Base-by-base conservation (phyloP, 78 protist species). In the Dictyostelium purpureum region DNA sequence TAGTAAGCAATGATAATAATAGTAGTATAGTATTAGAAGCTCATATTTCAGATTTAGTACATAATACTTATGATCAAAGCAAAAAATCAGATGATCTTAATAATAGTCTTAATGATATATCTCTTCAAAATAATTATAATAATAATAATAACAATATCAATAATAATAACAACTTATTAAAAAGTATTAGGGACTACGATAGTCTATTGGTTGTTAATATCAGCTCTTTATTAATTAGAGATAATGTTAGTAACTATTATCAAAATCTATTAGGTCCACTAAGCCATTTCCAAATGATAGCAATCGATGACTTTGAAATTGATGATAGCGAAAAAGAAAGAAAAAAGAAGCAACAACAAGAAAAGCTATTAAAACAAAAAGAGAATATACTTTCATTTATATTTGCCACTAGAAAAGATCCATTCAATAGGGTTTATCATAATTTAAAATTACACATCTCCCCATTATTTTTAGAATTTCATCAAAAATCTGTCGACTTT, bases 241-340 rank as follows among this genome's bases (percentile, higher is more conserved):
- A 83, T 14, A 69, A 59, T 26, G 67, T 83, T n/a, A 71, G 80
- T n/a, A 76, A 76, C 5, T 83, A 73, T 45, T 74, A 33, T 51
- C 52, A 73, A 57, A 73, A 83, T 37, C 6, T 83, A 24, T 73
- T 83, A n/a, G 91, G 79, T 14, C 91, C 91, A 28, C 31, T 83
- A 14, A 52, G 80, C 21, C 38, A 47, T 54, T 56, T 33, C 6
- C 56, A 74, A 40, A 74, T 74, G 47, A 40, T 74, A 26, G 51
- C 35, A 28, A 49, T 74, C 3, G 65, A 49, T 33, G 80, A 74
- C 19, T 67, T 67, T 67, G 80, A 74, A 49, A 59, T 38, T 33
- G 54, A 83, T 51, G 51, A 70, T 40, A 49, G 65, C 31, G 33
- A 28, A 31, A 40, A 51, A 18, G 65, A 49, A 40, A 40, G 43